A percentile compares a stretch with the other conserved stretches of the same genome.
phyloP scores from a whole-genome alignment of 148 eudicot genomes.

The Rhododendron henanense region DNA sequence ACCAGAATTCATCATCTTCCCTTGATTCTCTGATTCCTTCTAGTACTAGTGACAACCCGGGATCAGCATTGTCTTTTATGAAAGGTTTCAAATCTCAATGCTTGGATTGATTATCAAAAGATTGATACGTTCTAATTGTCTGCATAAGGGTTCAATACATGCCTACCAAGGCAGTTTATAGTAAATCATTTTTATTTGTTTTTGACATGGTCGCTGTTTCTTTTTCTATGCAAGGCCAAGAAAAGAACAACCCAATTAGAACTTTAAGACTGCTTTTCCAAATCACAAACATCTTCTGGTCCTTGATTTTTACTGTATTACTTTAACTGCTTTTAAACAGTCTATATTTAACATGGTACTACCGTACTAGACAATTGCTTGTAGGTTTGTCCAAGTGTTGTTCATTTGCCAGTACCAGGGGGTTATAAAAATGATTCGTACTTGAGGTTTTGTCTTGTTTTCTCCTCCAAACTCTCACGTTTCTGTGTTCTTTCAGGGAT shows the following conservation, averaged over 20 bases:
- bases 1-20: constrained; percentile 68
- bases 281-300: not conserved
- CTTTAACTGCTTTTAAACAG: not conserved
- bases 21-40: constrained; percentile 64
- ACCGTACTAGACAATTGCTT: not conserved
- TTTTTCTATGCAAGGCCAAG: not conserved
- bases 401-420: not conserved
- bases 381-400: not conserved
- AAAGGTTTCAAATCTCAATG: constrained; percentile 47
- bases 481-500: constrained; percentile 47
- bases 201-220: not conserved
- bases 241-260: not conserved
- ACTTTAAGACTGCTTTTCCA: not conserved
- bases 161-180: not conserved
- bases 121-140: not conserved
- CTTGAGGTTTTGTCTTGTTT: not conserved
- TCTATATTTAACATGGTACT: not conserved
- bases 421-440: not conserved
- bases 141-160: not conserved
- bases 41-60: constrained; percentile 63
- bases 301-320: not conserved
- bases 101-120: not conserved
- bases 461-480: not conserved
- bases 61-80: constrained; percentile 76
- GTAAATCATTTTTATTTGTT: not conserved